Conservation (phyloP, 169 alveolate genomes). For the Cryptosporidium meleagridis region DNA sequence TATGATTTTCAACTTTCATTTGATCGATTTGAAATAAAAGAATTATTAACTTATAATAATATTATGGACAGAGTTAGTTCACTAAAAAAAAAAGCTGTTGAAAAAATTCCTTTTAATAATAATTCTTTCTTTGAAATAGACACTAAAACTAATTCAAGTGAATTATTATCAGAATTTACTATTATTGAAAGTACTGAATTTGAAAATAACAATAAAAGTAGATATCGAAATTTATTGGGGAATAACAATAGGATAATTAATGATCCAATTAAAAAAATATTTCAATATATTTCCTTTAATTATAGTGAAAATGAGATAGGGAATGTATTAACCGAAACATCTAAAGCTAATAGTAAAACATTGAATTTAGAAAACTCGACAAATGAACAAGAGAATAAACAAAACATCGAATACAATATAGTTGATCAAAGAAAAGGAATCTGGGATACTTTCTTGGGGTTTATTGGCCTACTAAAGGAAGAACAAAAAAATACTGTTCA, state of each 20-base stretch:
- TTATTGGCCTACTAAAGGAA: slow-evolving; percentile 19
- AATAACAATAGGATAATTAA: neutral
- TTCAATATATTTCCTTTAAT: neutral
- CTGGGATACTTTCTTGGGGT: slow-evolving; percentile 29
- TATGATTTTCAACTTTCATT: slow-evolving; percentile 74
- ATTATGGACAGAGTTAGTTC: slow-evolving; percentile 17
- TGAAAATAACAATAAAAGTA: neutral
- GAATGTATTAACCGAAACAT: neutral
- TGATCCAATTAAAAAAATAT: neutral
- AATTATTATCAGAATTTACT: neutral
- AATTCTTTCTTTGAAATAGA: neutral
- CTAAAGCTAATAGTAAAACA: neutral
- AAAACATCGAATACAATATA: neutral
- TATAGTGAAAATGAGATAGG: slow-evolving; percentile 4
- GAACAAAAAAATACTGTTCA: neutral
- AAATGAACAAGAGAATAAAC: neutral
- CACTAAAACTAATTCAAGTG: neutral
- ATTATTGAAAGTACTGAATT: neutral
- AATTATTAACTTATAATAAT: slow-evolving; percentile 12
- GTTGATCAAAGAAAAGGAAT: slow-evolving; percentile 5
- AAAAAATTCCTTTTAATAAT: slow-evolving; percentile 27
- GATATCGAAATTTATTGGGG: slow-evolving; percentile 11
- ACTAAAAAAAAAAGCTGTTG: neutral
- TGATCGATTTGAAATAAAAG: slow-evolving; percentile 48
- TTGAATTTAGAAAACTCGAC: neutral